A percentile compares a stretch with the other conserved stretches of the same genome.
Conservation (phyloP, 2,329 filamentous ascomycete species). For the Fusarium pseudonygamai region DNA sequence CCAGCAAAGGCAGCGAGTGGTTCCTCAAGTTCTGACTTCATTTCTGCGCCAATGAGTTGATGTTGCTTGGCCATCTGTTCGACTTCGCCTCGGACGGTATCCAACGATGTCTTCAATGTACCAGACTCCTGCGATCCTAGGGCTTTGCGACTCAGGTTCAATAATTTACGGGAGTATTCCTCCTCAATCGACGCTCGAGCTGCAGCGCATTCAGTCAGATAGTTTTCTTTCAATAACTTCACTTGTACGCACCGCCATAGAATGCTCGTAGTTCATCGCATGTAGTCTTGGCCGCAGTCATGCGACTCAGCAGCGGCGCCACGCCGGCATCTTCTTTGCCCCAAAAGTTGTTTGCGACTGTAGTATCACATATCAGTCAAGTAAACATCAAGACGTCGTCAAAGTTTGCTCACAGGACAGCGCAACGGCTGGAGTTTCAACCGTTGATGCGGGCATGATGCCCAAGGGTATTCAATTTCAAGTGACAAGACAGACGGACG, state of each 20-base stretch:
- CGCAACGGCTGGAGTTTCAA: constrained; percentile 71
- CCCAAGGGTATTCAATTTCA: constrained; percentile 30
- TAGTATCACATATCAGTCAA: constrained; percentile 25
- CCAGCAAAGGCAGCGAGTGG: constrained; percentile 90
- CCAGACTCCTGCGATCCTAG: constrained; percentile 89
- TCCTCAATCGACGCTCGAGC: constrained; percentile 95
- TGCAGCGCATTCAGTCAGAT: constrained; percentile 44
- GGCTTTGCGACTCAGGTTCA: constrained; percentile 86
- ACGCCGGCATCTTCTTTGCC: constrained; percentile 98
- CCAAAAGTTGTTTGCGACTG: constrained; percentile 99
- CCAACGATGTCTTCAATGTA: constrained; percentile 83
- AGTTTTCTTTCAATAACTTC: not conserved
- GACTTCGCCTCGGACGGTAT: constrained; percentile 87
- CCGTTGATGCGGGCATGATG: constrained; percentile 68
- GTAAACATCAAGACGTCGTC: not conserved
- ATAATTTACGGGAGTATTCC: constrained; percentile 90
- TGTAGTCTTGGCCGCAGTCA: constrained; percentile 93
- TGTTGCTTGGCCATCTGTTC: constrained; percentile 96
- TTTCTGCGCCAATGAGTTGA: constrained; percentile 87
- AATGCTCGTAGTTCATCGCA: constrained; percentile 94
- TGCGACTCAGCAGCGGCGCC: constrained; percentile 87
- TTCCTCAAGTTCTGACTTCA: constrained; percentile 96
- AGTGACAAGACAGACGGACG: not conserved
- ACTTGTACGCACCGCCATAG: constrained; percentile 73
- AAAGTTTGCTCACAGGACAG: constrained; percentile 67